Evolutionary conservation across 2,329 filamentous ascomycete species (phyloP).

Genomic region (Aspergillus terreus): DNA sequence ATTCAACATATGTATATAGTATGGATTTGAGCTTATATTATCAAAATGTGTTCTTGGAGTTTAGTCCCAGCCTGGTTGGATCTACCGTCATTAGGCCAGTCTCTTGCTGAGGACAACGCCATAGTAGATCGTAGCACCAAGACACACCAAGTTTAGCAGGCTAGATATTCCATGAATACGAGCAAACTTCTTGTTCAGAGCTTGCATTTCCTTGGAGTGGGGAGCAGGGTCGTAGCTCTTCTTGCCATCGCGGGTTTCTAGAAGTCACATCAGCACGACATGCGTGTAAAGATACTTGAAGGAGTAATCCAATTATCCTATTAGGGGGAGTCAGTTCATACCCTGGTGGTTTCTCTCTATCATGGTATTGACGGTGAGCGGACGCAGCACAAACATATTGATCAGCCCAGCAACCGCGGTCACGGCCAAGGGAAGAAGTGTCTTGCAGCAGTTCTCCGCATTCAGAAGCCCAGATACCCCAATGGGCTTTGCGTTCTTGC

Average conservation of each 20-base stretch:
- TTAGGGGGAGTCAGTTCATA: conserved; percentile 41
- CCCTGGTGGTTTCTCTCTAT: conserved; percentile 73
- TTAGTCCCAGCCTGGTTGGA: neutral
- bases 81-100: neutral
- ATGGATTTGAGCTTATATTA: too few species aligned
- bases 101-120: conserved; percentile 66
- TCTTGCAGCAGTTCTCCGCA: conserved; percentile 59
- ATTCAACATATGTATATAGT: too few species aligned
- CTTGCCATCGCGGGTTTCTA: conserved; percentile 84
- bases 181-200: conserved; percentile 73
- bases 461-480: conserved; percentile 39
- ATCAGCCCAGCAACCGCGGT: conserved; percentile 67
- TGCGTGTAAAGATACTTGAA: neutral
- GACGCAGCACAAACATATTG: conserved; percentile 70
- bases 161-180: conserved; percentile 78
- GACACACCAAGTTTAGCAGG: conserved; percentile 69
- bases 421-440: conserved; percentile 64
- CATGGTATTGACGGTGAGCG: conserved; percentile 72
- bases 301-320: neutral
- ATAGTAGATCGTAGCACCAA: conserved; percentile 71
- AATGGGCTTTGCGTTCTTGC: conserved; percentile 46
- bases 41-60: too few species aligned
- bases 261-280: neutral
- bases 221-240: conserved; percentile 74
- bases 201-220: conserved; percentile 79